Conservation (phyloP, 148 eudicot genomes). For the Dianthus caryophyllus region DNA sequence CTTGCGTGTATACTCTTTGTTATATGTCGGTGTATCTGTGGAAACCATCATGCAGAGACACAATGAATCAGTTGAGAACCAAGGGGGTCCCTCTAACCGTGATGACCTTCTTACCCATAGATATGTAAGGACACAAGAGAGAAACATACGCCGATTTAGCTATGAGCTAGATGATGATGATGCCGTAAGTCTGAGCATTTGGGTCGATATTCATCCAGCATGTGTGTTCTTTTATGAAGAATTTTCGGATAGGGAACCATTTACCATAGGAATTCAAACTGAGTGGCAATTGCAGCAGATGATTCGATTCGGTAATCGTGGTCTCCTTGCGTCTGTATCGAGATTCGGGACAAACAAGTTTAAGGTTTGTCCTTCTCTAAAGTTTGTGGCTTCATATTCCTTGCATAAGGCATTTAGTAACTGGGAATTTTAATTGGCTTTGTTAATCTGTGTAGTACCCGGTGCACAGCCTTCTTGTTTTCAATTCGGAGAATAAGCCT, state of each 20-base stretch:
- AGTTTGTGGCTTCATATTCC: neutral
- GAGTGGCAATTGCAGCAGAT: constrained; percentile 99
- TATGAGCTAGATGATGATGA: constrained; percentile 81
- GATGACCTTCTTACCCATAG: constrained; percentile 94
- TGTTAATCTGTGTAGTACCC: constrained; percentile 59
- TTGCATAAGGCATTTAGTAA: neutral
- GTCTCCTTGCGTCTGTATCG: constrained; percentile 75
- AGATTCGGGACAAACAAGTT: constrained; percentile 75
- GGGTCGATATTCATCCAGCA: constrained; percentile 78
- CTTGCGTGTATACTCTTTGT: constrained; percentile 67
- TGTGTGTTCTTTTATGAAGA: constrained; percentile 75
- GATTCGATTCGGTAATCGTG: constrained; percentile 80
- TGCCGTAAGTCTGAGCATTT: constrained; percentile 67
- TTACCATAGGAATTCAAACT: constrained; percentile 78
- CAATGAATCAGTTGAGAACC: constrained; percentile 79
- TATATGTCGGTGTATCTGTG: constrained; percentile 87
- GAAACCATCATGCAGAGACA: constrained; percentile 97
- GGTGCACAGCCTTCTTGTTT: constrained; percentile 83
- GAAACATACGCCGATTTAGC: constrained; percentile 67
- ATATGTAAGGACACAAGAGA: constrained; percentile 84
- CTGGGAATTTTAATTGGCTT: constrained; percentile 19
- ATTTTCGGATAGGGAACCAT: constrained; percentile 64
- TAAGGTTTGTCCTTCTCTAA: constrained; percentile 49
- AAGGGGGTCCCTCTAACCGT: constrained; percentile 85
- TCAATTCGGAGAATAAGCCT: constrained; percentile 92